Base-by-base conservation (phyloP, 1,139 yeast genomes). In the Pichia sp. region DNA sequence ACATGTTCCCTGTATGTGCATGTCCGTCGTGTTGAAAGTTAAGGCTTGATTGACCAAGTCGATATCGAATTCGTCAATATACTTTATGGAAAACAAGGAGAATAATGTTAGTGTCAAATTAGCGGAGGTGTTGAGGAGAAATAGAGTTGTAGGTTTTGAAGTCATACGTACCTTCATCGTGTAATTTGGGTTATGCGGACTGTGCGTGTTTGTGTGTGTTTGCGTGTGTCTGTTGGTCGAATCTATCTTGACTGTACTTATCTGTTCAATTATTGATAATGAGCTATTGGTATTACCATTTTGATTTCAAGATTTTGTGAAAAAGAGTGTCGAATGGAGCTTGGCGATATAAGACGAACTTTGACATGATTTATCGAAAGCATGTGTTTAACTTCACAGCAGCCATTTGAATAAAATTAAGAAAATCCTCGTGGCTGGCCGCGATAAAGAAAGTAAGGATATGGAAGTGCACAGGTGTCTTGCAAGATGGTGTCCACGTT, bases 1-100 rank as follows among this genome's bases (percentile, higher is more conserved):
- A 66, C 96, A 85, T 22, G 96, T 93, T n/a, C 98, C 98, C 51
- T 82, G 81, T 31, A 93, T 79, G 62, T 85, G 88, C 66, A 91
- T 83, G 63, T 95, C 99, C 12, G 83, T 82, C 4, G 96, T 85
- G 60, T 88, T 93, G 67, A 91, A 91, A 62, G 85, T 85, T 54
- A 93, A 80, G 53, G 87, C 87, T 62, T 91, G 93, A 65, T 90
- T 90, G 42, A 93, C 87, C 61, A 86, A 76, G 67, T 90, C 96
- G 28, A 93, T 82, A 63, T 91, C 97, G 37, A 89, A 85, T 63
- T 86, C 95, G 67, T 93, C 98, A 56, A 93, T 84, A 70, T 88
- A 93, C 93, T 91, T n/a, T n/a, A 36, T 44, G 48, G 42, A 10
- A 28, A 28, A 18, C 10, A 39, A 18, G 2, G 5, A 39, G 2